Evolutionary conservation across 2,329 filamentous ascomycete species (phyloP), one percentile per base, ranked within the genome.

Genomic region (Zymoseptoria ardabiliae): DNA sequence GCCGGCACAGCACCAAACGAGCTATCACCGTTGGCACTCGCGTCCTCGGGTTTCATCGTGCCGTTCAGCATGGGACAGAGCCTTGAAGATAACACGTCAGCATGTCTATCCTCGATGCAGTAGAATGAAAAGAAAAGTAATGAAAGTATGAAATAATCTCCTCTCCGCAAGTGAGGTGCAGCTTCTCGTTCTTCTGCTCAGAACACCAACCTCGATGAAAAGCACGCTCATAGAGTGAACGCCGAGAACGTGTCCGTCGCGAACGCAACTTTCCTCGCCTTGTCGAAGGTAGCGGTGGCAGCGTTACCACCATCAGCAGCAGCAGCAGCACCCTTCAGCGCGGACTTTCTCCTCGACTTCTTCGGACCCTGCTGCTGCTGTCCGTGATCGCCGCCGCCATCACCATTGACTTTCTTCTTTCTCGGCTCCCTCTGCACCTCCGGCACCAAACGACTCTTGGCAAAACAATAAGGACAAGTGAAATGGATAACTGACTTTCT

Each of bases 1-100:
- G 69, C 69, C 53, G 70, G 66, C 45, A 70, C 69, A 56, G 71
- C 70, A 28, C 71, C 71, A 61, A 72, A 72, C 4, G 70, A 68
- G 61, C 64, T 69, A 57, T 71, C 68, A 48, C 70, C 70, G 50
- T 69, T 70, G 30, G 61, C 58, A 57, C 64, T 62, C 53, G 67
- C 68, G 56, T 74, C 72, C 61, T 75, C 72, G 23, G 71, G 67
- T 61, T 73, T 72, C 69, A 70, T 69, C 54, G 88, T 90, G 56
- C 91, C 90, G 72, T 95, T 95, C 63, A 95, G 86, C 73, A 94
- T 80, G 53, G 90, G 90, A 73, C 90, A 95, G 69, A 92, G 82
- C 74, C 87, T 91, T 81, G 71, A 58, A 58, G 20, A 58, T 61
- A 60, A 65, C 57, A 60, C 59, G 66, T 70, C 61, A 69, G 63